These are phyloP conservation scores for Microdochium paspali DNA, from an alignment of 2,329 filamentous ascomycete genomes.

Conservation along the genomic window DNA sequence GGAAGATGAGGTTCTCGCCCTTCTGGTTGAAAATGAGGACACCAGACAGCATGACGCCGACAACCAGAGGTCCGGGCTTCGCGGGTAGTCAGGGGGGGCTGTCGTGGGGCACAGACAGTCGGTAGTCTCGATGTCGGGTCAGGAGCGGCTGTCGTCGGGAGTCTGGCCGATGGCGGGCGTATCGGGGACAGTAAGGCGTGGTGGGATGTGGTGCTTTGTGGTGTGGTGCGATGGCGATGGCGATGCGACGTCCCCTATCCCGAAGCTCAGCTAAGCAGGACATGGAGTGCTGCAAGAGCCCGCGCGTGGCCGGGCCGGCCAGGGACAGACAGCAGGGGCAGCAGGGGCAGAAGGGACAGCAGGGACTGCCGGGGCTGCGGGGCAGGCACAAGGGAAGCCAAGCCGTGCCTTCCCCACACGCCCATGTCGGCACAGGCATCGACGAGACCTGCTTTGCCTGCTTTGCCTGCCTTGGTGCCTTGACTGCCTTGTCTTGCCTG, in stretches of 20 bases:
- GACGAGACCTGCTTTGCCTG: no score
- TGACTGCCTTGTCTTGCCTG: no score
- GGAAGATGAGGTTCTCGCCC: slow-evolving; percentile 98
- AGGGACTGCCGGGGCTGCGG: not conserved
- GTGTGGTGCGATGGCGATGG: not conserved
- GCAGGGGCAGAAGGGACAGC: not conserved
- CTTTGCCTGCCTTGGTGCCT: no score
- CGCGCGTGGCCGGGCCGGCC: no score
- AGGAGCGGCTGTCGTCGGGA: not conserved
- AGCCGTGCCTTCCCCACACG: not conserved
- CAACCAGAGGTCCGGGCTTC: slow-evolving; percentile 6
- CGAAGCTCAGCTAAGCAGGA: not conserved
- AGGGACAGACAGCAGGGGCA: not conserved
- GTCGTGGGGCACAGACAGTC: not conserved
- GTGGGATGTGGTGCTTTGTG: not conserved
- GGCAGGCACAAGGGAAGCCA: not conserved
- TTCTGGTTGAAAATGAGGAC: slow-evolving; percentile 99
- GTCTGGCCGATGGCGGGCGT: not conserved
- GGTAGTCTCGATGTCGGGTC: no score
- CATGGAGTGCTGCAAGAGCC: no score
- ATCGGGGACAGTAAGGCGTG: not conserved
- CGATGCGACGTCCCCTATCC: not conserved
- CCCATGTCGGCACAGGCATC: no score
- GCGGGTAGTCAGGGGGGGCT: not conserved
- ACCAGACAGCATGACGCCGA: slow-evolving; percentile 76